Base-by-base conservation (phyloP, 2,329 filamentous ascomycete genomes). In the Colletotrichum brevisporum region DNA sequence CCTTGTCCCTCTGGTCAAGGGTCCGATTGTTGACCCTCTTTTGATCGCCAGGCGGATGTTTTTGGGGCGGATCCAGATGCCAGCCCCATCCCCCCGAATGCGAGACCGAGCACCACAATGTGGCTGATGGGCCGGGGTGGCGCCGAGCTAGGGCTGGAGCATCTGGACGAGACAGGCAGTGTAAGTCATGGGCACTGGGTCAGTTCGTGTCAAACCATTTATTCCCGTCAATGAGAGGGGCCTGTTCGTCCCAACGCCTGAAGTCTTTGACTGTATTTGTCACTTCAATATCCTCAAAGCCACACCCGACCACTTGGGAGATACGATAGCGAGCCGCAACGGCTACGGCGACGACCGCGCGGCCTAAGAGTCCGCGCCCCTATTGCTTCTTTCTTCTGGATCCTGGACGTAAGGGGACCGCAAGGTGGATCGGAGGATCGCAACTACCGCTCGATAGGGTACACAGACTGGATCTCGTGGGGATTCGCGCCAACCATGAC, bases 181-280 rank as follows among this genome's bases (percentile, higher is more conserved):
- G 26, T 36, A 39, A 47, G 56, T 58, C 43, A 31, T 26, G n/a
- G 21, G 4, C 18, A 52, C 21, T n/a, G n/a, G 45, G 47, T 39
- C 56, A 31, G 26, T 39, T n/a, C 13, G 8, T 18, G 3, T 15
- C 15, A 50, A 50, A 12, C 56, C 56, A 36, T 48, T 50, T 59
- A 48, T 57, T 36, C 18, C 45, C 45, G 27, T 59, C 56, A 59
- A 50, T 59, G 9, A 43, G 48, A 48, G 0, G 16, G 24, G 16
- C 24, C 5, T 12, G 56, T 50, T 59, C 56, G 16, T 59, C 56
- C n/a, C 56, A 50, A 39, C 26, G 56, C 27, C 48, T 59, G 56
- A 50, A 2, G 56, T 39, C 10, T 2, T 59, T 21, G 26, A 50
- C 48, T n/a, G 56, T 8, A 39, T 41, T 26, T 59, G 56, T 50